Evolutionary conservation across 306 rosid genomes (phyloP), one percentile per base, ranked within the genome.

Genomic region (Fragaria ananassa): DNA sequence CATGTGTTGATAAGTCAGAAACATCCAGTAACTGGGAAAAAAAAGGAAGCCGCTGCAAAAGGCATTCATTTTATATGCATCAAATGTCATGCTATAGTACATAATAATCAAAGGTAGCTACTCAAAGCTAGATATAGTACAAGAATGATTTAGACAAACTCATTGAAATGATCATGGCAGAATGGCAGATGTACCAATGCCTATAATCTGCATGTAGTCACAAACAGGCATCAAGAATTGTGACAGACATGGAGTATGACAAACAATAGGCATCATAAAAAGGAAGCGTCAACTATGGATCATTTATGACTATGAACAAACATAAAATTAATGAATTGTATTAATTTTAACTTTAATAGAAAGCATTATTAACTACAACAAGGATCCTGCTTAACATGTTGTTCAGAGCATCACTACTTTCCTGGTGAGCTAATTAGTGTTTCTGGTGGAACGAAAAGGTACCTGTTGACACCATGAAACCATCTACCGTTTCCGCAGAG

Each of bases 401-500:
- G 64, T 37, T 67, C 41, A 41, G 63, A 19, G 68, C 73, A 53
- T 61, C 60, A 78, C 74, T 68, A 68, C 83, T 68, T 75, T 61
- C 47, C 65, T 58, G 66, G 60, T 47, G 64, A 76, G 66, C 31
- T 66, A 79, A 39, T 45, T 71, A 39, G 2, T 18, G 12, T 76
- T 51, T 71, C 72, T 50, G 65, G 72, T 71, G 64, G 86, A 80
- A 71, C 41, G 67, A 75, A 29, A 58, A 17, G 68, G 76, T 69
- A 46, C 56, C 27, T 44, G 71, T 29, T 17, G 21, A 65, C 57
- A 60, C 68, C 56, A 39, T 19, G 17, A 21, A 72, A 60, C 71
- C 54, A 49, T 77, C 45, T 21, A 82, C 63, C 83, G 85, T 81
- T 87, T 85, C 64, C 93, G 87, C 18, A 92, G 80, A 66, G 86